Conservation (phyloP, 768 basidiomycete species). For the Rhizopogon roseolus region DNA sequence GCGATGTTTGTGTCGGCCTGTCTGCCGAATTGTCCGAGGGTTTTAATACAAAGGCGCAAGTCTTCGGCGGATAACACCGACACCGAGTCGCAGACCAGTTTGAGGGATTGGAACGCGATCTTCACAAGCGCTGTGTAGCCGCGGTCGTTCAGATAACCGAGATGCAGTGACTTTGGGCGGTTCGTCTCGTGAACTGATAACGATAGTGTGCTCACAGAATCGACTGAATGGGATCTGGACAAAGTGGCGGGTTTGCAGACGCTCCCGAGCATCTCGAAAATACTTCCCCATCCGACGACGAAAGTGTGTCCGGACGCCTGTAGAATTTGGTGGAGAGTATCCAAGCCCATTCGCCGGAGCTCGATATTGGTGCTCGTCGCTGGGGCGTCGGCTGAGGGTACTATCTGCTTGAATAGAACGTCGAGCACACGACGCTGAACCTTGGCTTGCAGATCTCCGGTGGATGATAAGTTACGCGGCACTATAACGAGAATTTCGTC, state of each 20-base stretch:
- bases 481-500: slow-evolving; percentile 80
- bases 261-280: slow-evolving; percentile 88
- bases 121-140: slow-evolving; percentile 76
- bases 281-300: slow-evolving; percentile 87
- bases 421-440: slow-evolving; percentile 84
- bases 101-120: slow-evolving; percentile 91
- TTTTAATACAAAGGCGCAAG: slow-evolving; percentile 83
- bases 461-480: slow-evolving; percentile 60
- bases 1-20: slow-evolving; percentile 96
- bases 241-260: slow-evolving; percentile 63
- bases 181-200: slow-evolving; percentile 22
- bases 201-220: slow-evolving; percentile 40
- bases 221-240: slow-evolving; percentile 30
- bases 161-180: slow-evolving; percentile 41
- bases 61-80: slow-evolving; percentile 76
- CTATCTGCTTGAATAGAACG: slow-evolving; percentile 77
- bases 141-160: slow-evolving; percentile 60
- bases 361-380: slow-evolving; percentile 56
- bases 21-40: slow-evolving; percentile 86
- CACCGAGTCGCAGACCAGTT: slow-evolving; percentile 90
- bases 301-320: slow-evolving; percentile 91
- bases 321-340: slow-evolving; percentile 85
- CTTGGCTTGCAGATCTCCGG: slow-evolving; percentile 57
- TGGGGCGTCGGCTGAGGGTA: slow-evolving; percentile 34
- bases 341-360: slow-evolving; percentile 81